Evolutionary conservation across 305 asterid species (phyloP), one percentile per base, ranked within the genome.

Genomic region (Fraxinus dipetala): DNA sequence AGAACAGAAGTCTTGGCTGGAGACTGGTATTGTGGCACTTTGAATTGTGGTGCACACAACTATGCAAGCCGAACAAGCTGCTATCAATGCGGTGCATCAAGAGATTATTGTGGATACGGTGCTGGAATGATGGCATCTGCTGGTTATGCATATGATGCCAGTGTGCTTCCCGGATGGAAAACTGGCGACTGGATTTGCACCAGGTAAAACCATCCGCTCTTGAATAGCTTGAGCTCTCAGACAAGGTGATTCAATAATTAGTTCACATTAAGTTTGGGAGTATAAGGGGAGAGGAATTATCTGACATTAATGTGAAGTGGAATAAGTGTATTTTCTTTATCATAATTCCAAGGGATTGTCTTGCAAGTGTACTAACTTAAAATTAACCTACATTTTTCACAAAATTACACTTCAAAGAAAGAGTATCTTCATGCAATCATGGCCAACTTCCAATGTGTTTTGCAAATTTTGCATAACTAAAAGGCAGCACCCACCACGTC

Each of bases 171-270:
- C 30, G 92, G 93, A 16, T 90, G 92, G 90, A 90, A 90, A 48
- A 84, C 80, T 63, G 93, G 93, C 40, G 93, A 90, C 79, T 90
- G 92, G 93, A 85, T 89, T 73, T 90, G 93, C 87, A 63, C 75
- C 65, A 85, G 91, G 93, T 90, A 67, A 67, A 26, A 3, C 36
- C n/a, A 5, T 13, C 36, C 9, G 0, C 3, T 69, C 51, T 56
- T 65, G 13, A 67, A 26, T 2, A 11, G 30, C 22, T 1, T 30
- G 56, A 54, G 24, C 35, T 65, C 13, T 26, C 22, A 59, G 13
- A 59, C 69, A 20, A 20, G 30, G 8, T 59, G 69, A 6, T 18
- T 59, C 69, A 11, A 48, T 22, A 48, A 43, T 4, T 73, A 76
- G n/a, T 18, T 26, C n/a, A 45, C 5, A 75, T 6, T 75, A 10